Base-by-base conservation (phyloP, 768 basidiomycete species). In the Lactarius sp. region DNA sequence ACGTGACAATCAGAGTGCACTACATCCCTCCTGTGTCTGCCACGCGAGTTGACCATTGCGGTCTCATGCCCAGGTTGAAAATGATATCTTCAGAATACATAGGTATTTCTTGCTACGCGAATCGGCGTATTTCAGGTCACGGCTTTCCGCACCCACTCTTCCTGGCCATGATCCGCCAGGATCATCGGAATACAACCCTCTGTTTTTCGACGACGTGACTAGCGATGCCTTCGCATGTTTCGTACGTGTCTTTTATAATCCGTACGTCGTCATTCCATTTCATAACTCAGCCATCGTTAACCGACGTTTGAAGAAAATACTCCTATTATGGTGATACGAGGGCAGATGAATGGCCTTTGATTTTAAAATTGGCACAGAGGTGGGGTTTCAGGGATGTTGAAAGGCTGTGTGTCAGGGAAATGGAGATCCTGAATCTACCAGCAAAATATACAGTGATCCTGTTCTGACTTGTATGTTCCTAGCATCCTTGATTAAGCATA, bases 331-430 rank as follows among this genome's bases (percentile, higher is more conserved):
- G 27, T 46, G 71, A 77, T 3, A 78, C 77, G 2, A 70, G 76
- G 0, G 69, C 73, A 1, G 72, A 77, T 0, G 76, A 77, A 14
- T 81, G 80, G 80, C 70, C 74, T 1, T 73, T 71, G 10, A 77
- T 82, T 33, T 70, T 81, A 27, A 60, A 60, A n/a, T 72, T 79
- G 9, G 75, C 78, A 9, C 74, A 74, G 27, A 71, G 71, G 39
- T 82, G 77, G 79, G 70, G 73, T 0, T 81, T 81, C 64, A 68
- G 71, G 56, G 72, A 65, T 39, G 75, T 81, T 62, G 77, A 78
- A 37, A 68, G 71, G 22, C 62, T 81, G 51, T 73, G 75, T 1
- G 72, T 79, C 14, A 70, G 75, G 0, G 75, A 79, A 56, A 71
- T 81, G 4, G 74, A 79, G 61, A 74, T 71, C 39, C 65, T 78